Base-by-base conservation (phyloP, 805 yeast species). In the Limtongozyma cylindracea region DNA sequence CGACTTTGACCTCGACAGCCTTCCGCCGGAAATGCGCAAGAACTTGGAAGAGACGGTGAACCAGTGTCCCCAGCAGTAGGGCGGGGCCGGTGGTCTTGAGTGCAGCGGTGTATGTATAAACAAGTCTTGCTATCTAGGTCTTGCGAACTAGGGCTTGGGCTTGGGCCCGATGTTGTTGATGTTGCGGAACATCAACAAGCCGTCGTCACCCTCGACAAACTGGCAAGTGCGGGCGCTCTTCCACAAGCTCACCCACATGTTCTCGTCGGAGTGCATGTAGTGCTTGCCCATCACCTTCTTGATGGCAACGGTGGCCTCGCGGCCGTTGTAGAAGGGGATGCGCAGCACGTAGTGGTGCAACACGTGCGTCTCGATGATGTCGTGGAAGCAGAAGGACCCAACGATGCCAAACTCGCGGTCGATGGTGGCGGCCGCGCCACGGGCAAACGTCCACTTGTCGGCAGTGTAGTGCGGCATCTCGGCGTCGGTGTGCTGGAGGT, bases 401-500 rank as follows among this genome's bases (percentile, higher is more conserved):
- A 63, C 39, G 27, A 63, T 60, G 8, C 70, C 70, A 37, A 53
- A 62, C 29, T 63, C 51, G 41, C 71, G 50, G 38, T 63, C 72
- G 29, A 63, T 59, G 17, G 72, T 63, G 20, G 69, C 61, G 29
- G 70, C 70, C 6, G 72, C 69, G 39, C 72, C 72, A 35, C 64
- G 49, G 25, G 70, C 70, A 31, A 63, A 63, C 26, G 55, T 62
- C 72, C 72, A 63, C 41, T 60, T 56, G 10, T 39, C 34, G 23
- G 51, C 56, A 21, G 51, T 56, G 39, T 63, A 63, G 37, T 63
- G 72, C 18, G 71, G 68, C 53, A 61, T 47, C 2, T 54, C 39
- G 21, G 65, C 56, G 37, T 61, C 69, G 11, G 70, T 56, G 41
- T 63, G 72, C 43, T 63, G 72, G 31, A 63, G 49, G 42, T 49